Evolutionary conservation across 208 protist species (phyloP).

Genomic region (Crithidia brevicula): DNA sequence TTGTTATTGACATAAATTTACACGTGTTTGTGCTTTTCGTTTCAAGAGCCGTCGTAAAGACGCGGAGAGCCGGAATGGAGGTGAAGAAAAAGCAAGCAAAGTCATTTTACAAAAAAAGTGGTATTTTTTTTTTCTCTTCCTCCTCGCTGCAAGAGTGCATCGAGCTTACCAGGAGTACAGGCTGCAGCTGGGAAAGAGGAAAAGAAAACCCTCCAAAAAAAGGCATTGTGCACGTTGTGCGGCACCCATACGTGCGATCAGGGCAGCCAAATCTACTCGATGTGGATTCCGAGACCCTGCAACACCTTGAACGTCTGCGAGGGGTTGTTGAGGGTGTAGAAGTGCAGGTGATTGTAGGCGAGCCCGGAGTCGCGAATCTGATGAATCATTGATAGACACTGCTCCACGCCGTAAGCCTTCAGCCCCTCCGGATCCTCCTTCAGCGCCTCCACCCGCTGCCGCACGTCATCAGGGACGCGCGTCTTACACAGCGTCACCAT

Average conservation of each 20-base stretch:
- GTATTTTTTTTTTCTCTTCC: too few species aligned
- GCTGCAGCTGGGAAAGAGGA: not conserved
- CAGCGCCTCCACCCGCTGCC: constrained; percentile 55
- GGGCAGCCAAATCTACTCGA: constrained; percentile 21
- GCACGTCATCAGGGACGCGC: constrained; percentile 55
- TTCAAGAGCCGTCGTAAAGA: too few species aligned
- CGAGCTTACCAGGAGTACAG: constrained; percentile 16
- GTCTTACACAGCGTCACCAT: constrained; percentile 83
- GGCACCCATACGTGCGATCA: too few species aligned
- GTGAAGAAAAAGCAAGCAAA: constrained; percentile 7
- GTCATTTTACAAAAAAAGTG: too few species aligned
- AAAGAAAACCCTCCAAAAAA: too few species aligned
- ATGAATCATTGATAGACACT: constrained; percentile 61
- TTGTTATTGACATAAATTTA: too few species aligned
- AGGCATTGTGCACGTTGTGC: too few species aligned
- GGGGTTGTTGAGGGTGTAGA: constrained; percentile 72
- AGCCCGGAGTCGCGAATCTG: constrained; percentile 57
- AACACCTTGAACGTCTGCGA: constrained; percentile 47
- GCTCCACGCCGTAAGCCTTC: constrained; percentile 64
- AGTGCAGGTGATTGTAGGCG: constrained; percentile 75
- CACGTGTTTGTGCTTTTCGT: too few species aligned
- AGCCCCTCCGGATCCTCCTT: constrained; percentile 64
- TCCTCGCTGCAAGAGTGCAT: not conserved
- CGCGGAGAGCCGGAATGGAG: too few species aligned
- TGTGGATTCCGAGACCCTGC: constrained; percentile 43